Percentiles rank a stretch among this genome's conserved stretches.
Conservation (phyloP, 441 rosid species). For the Pelargonium fulgidum region DNA sequence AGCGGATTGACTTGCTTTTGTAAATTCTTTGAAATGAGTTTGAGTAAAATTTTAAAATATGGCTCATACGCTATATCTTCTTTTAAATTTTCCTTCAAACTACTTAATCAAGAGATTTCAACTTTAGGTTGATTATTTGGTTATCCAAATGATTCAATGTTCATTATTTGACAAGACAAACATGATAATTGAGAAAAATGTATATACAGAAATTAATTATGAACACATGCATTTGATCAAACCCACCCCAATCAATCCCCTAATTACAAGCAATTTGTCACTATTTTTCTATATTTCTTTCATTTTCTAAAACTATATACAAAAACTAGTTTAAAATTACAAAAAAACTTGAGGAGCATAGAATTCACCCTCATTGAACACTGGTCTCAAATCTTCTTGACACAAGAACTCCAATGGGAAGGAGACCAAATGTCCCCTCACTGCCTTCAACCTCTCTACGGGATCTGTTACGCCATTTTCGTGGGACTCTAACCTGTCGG, state of each 20-base stretch:
- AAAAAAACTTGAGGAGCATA: slow-evolving; percentile 96
- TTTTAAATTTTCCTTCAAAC: no score
- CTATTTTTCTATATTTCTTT: neutral
- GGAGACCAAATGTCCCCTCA: slow-evolving; percentile 87
- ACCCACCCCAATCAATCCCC: neutral
- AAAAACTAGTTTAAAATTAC: slow-evolving; percentile 15
- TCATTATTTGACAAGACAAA: no score
- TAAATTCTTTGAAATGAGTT: no score
- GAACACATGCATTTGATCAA: neutral
- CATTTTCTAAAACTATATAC: neutral
- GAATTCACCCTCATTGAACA: slow-evolving; percentile 91
- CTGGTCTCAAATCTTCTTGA: slow-evolving; percentile 91
- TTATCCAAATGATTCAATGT: no score
- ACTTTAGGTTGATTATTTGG: no score
- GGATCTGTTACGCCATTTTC: slow-evolving; percentile 66
- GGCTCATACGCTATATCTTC: no score
- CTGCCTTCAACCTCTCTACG: slow-evolving; percentile 53
- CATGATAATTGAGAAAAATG: no score
- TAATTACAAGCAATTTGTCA: no score
- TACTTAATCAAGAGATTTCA: no score
- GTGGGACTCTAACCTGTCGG: slow-evolving; percentile 57
- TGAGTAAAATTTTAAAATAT: no score
- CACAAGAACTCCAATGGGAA: slow-evolving; percentile 92
- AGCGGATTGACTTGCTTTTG: no score
- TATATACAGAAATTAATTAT: no score